phyloP scores from a whole-genome alignment of 257 asterid species.

The Fraxinus anomala region DNA sequence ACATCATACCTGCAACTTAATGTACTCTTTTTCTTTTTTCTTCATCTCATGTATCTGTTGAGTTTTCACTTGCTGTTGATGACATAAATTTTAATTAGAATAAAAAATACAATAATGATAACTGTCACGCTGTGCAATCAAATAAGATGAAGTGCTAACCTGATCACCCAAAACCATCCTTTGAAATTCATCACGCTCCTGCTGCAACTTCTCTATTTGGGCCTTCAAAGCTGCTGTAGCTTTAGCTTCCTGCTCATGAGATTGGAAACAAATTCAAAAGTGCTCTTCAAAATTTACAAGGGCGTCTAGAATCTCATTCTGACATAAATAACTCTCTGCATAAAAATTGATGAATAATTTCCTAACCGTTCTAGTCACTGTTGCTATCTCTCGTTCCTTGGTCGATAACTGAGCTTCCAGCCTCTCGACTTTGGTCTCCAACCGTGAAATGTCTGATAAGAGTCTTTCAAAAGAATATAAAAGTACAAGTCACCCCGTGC shows the following conservation, averaged over 20 bases:
- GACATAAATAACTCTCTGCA: constrained; percentile 12
- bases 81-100: constrained; percentile 17
- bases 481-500: constrained; percentile 20
- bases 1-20: constrained; percentile 68
- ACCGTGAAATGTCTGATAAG: constrained; percentile 88
- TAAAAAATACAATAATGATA: constrained; percentile 12
- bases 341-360: neutral
- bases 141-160: constrained; percentile 40
- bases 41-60: constrained; percentile 94
- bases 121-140: neutral
- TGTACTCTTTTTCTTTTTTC: constrained; percentile 88
- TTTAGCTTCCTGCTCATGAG: constrained; percentile 73
- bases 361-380: constrained; percentile 84
- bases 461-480: constrained; percentile 49
- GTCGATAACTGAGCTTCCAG: constrained; percentile 69
- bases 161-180: constrained; percentile 71
- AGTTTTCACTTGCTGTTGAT: constrained; percentile 78
- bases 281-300: neutral
- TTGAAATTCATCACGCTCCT: constrained; percentile 63
- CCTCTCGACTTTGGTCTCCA: constrained; percentile 83
- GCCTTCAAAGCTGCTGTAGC: constrained; percentile 59
- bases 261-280: constrained; percentile 6
- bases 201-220: constrained; percentile 64
- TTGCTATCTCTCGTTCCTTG: constrained; percentile 93
- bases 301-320: constrained; percentile 1